Evolutionary conservation across 1,284 basidiomycete species (phyloP), one percentile per base, ranked within the genome.

Genomic region (Mixia osmundae): DNA sequence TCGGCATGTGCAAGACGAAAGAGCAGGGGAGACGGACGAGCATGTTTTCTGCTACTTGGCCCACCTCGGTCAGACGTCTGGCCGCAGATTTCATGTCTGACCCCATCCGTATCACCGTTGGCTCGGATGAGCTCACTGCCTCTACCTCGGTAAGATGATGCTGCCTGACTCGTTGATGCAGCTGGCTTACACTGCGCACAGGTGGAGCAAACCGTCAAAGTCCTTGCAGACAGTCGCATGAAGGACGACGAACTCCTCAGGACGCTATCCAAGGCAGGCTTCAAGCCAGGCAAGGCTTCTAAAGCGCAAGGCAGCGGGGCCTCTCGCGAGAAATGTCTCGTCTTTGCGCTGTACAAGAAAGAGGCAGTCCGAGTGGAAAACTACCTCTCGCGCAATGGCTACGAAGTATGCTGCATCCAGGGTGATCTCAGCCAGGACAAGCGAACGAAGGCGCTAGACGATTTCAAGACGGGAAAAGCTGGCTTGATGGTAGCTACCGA

Each of bases 281-380:
- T 47, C 44, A 47, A 40, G 26, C 39, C 40, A 30, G 46, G 54
- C 25, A 49, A 52, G 30, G 46, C 49, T 12, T 47, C 52, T 33
- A 42, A 57, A 33, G 47, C 49, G 18, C 49, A 45, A 8, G 53
- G 56, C 36, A 47, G 47, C 12, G n/a, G n/a, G n/a, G 49, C 53
- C 22, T 48, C 71, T 52, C 73, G 74, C 53, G 72, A 77, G 47
- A 66, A 62, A 34, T 51, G 47, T 41, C 69, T 99, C 30, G 70
- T 97, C 30, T 99, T 99, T 56, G 89, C 79, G 1, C 64, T 97
- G 31, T 99, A 99, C 66, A 99, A 99, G 61, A 89, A 85, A 56
- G 85, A 99, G 58, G 80, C 87, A 1, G 69, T 78, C 31, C 69
- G 91, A 12, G 72, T 99, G 3, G 82, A 87, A 54, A 63, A 69